These are phyloP conservation scores for Globisporangium sylvaticum DNA, from an alignment of 352 stramenopile species.

Conservation along the genomic window DNA sequence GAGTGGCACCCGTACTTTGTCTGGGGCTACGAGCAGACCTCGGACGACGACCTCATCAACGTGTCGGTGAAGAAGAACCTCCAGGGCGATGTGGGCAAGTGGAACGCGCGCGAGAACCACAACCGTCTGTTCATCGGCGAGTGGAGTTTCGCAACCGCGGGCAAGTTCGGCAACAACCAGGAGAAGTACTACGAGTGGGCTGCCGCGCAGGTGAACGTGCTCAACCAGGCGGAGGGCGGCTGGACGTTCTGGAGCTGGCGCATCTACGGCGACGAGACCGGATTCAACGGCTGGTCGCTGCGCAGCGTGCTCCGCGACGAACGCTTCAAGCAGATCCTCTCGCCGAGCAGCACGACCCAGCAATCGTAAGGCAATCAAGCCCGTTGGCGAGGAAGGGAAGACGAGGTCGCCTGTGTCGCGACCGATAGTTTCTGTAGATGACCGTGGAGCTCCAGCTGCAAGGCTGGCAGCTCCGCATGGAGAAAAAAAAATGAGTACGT, in stretches of 20 bases:
- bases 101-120: conserved; percentile 34
- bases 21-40: conserved; percentile 67
- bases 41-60: conserved; percentile 45
- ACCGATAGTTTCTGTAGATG: neutral
- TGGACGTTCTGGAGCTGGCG: conserved; percentile 78
- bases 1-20: conserved; percentile 85
- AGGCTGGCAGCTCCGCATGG: neutral
- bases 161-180: conserved; percentile 47
- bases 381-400: neutral
- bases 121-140: conserved; percentile 47
- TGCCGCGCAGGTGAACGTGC: conserved; percentile 39
- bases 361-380: neutral
- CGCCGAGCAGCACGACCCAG: neutral
- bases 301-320: conserved; percentile 50
- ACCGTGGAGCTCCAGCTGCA: neutral
- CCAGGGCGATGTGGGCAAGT: conserved; percentile 29
- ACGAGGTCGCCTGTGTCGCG: neutral
- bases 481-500: neutral
- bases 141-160: conserved; percentile 40
- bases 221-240: conserved; percentile 50
- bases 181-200: conserved; percentile 48
- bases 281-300: conserved; percentile 63
- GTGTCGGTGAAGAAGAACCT: conserved; percentile 40
- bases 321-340: conserved; percentile 14
- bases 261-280: conserved; percentile 56